Evolutionary conservation across 2,329 filamentous ascomycete species (phyloP), one percentile per base, ranked within the genome.

Genomic region (Monilinia laxa): DNA sequence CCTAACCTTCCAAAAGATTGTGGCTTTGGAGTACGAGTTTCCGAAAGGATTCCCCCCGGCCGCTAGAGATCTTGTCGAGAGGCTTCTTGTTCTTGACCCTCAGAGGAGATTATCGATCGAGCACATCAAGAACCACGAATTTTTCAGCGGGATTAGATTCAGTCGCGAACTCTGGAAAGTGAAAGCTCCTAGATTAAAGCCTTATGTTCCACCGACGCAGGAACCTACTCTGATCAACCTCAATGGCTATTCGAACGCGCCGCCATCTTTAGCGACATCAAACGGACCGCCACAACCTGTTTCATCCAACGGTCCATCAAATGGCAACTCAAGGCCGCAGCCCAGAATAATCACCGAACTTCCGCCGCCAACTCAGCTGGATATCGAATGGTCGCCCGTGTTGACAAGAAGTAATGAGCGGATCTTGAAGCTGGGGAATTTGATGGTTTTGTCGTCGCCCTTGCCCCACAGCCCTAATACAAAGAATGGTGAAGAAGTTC

Each of bases 321-420:
- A 78, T 78, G 71, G 79, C 77, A 63, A 77, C 77, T 74, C 77
- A 73, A 68, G 92, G 65, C 84, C 86, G 12, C 90, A 93, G 42
- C 85, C 91, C 2, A 84, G 93, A 69, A 88, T 97, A 68, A 96
- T 99, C 68, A 98, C 95, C 0, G 95, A 99, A 77, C 83, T 99
- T 12, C 93, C 95, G 20, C 94, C 95, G n/a, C 95, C 95, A 0
- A 97, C 91, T 62, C 95, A 98, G 77, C 82, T 99, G 35, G 95
- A 99, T 75, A 96, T 99, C 67, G 95, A 99, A 79, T 99, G 95
- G 95, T 97, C 94, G 0, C 95, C 95, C 0, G 93, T 99, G 5
- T 81, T 99, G 65, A 97, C 91, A 12, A 88, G 89, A 74, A 89
- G 87, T 68, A 97, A 98, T 75, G 95, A 99, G 78, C 87, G 95